phyloP scores from a whole-genome alignment of 1,284 basidiomycete species.

The Athelia sp. region DNA sequence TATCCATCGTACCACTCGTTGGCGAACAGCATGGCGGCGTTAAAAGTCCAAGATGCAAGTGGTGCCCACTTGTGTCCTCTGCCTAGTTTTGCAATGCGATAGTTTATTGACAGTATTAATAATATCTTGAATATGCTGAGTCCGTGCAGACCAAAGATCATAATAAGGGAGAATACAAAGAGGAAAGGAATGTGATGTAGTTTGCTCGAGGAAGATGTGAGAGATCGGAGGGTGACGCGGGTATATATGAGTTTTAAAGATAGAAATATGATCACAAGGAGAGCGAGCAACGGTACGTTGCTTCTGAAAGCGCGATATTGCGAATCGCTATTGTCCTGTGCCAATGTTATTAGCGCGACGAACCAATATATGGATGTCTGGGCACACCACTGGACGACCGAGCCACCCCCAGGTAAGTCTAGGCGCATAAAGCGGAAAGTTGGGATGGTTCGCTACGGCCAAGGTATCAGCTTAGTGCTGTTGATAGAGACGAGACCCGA shows the following conservation, averaged over 20 bases:
- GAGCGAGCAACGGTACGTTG: conserved; percentile 60
- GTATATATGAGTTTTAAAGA: conserved; percentile 41
- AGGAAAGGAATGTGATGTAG: conserved; percentile 47
- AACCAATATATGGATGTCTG: no score
- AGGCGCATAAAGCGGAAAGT: conserved; percentile 60
- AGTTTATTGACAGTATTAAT: conserved; percentile 70
- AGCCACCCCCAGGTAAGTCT: conserved; percentile 69
- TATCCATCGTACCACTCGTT: conserved; percentile 83
- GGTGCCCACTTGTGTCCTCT: conserved; percentile 41
- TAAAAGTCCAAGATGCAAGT: conserved; percentile 72
- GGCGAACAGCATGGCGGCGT: conserved; percentile 67
- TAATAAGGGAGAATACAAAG: conserved; percentile 61
- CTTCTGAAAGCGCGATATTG: conserved; percentile 83
- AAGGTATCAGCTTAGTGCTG: conserved; percentile 3
- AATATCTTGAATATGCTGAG: conserved; percentile 80
- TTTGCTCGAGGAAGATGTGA: conserved; percentile 21
- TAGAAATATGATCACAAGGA: conserved; percentile 45
- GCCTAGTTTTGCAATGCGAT: conserved; percentile 49
- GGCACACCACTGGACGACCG: conserved; percentile 55
- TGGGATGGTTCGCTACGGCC: conserved; percentile 61
- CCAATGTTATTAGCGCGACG: not conserved
- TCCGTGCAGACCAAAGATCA: conserved; percentile 84
- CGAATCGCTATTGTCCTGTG: conserved; percentile 79
- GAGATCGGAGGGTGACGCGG: conserved; percentile 14
- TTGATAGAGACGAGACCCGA: conserved; percentile 4